Evolutionary conservation across 78 protist species (phyloP).

Genomic region (Dictyostelium intermedium): DNA sequence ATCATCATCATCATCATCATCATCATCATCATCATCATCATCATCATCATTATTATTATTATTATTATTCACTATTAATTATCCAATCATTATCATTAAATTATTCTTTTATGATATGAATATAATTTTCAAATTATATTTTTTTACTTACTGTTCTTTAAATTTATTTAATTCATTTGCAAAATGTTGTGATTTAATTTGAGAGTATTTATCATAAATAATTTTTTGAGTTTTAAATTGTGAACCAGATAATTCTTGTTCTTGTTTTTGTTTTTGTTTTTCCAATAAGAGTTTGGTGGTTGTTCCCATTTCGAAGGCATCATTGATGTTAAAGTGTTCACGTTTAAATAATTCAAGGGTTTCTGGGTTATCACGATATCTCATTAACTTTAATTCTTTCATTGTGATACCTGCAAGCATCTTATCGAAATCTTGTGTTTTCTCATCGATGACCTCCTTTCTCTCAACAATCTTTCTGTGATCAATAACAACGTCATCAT

Average conservation of each 20-base stretch:
- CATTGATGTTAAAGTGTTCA: neutral
- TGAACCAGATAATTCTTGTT: slow-evolving; percentile 39
- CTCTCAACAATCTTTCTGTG: neutral
- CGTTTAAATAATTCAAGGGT: neutral
- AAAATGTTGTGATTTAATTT: slow-evolving; percentile 19
- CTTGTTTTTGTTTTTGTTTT: neutral
- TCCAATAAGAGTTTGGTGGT: neutral
- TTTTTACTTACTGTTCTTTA: slow-evolving; percentile 32
- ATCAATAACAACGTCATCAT: slow-evolving; percentile 13
- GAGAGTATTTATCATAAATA: neutral
- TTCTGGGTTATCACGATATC: slow-evolving; percentile 34
- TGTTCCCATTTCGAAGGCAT: neutral
- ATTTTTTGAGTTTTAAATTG: slow-evolving; percentile 8
- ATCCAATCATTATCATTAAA: neutral
- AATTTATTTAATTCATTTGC: slow-evolving; percentile 41
- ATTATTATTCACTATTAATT: neutral
- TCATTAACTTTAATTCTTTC: slow-evolving; percentile 48
- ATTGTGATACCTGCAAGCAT: slow-evolving; percentile 27
- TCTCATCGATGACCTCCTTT: neutral
- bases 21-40: no score
- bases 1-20: no score
- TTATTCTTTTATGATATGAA: neutral
- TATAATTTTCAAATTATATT: neutral
- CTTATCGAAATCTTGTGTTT: slow-evolving; percentile 34
- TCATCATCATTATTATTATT: no score